These are phyloP conservation scores for Teunomyces tritomae DNA, from an alignment of 805 yeast species.

Conservation along the genomic window DNA sequence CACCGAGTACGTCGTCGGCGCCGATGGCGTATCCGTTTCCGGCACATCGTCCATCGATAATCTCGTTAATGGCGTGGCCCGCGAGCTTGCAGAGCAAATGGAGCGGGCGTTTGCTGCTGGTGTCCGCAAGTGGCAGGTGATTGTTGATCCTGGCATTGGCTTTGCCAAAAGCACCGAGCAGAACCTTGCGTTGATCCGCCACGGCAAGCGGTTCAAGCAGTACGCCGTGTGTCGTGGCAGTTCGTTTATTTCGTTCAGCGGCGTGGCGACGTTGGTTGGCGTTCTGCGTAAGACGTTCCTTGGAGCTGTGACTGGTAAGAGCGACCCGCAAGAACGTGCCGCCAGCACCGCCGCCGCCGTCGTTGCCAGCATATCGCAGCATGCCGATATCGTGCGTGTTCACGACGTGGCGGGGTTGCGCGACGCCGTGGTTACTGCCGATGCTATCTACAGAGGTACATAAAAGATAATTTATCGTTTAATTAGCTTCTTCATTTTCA, in stretches of 20 bases:
- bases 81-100: conserved; percentile 62
- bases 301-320: conserved; percentile 65
- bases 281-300: conserved; percentile 87
- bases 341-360: conserved; percentile 76
- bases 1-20: conserved; percentile 35
- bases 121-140: conserved; percentile 83
- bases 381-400: conserved; percentile 80
- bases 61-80: conserved; percentile 55
- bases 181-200: conserved; percentile 62
- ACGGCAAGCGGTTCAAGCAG: conserved; percentile 46
- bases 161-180: conserved; percentile 83
- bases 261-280: conserved; percentile 73
- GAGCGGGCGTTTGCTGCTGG: conserved; percentile 58
- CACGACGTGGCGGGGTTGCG: conserved; percentile 70
- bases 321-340: conserved; percentile 58
- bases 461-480: conserved; percentile 5
- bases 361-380: conserved; percentile 68
- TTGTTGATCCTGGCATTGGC: conserved; percentile 94
- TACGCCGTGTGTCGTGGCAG: conserved; percentile 34
- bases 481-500: conserved; percentile 44
- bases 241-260: conserved; percentile 43
- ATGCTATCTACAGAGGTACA: conserved; percentile 58
- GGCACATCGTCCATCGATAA: conserved; percentile 25
- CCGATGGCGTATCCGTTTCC: conserved; percentile 19
- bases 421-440: conserved; percentile 55